A percentile compares a stretch with the other conserved stretches of the same genome.
Evolutionary conservation across 148 eudicot species (phyloP).

Genomic region (Rhododendron simsii): DNA sequence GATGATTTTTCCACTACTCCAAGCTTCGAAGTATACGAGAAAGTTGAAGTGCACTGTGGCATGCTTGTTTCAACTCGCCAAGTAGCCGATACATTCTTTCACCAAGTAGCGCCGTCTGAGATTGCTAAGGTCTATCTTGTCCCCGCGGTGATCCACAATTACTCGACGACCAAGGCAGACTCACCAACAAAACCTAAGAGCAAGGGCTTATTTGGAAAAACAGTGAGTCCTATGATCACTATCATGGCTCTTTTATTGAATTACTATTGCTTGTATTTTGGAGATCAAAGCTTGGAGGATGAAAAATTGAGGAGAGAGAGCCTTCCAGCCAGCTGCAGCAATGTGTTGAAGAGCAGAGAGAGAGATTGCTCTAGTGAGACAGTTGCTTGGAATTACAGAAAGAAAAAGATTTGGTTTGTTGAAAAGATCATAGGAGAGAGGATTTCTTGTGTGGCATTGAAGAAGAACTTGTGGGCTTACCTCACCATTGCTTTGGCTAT

Average conservation of each 20-base stretch:
- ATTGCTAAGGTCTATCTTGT: constrained; percentile 57
- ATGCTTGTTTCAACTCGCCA: constrained; percentile 61
- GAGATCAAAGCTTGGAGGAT: not conserved
- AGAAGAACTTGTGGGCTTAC: constrained; percentile 44
- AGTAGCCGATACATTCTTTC: constrained; percentile 59
- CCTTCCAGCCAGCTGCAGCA: not conserved
- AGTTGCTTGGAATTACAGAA: not conserved
- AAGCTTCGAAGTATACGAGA: constrained; percentile 51
- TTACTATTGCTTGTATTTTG: not conserved
- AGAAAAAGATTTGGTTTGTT: not conserved
- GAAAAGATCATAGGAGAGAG: constrained; percentile 16
- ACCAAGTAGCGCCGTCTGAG: constrained; percentile 60
- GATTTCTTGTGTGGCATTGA: constrained; percentile 25
- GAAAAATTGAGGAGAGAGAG: not conserved
- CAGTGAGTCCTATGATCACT: not conserved
- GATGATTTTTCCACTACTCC: constrained; percentile 55
- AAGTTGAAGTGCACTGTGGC: constrained; percentile 54
- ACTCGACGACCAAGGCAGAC: not conserved
- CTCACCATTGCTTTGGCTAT: constrained; percentile 45
- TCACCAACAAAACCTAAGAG: not conserved
- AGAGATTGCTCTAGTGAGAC: not conserved
- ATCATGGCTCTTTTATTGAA: not conserved
- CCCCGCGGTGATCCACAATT: constrained; percentile 6
- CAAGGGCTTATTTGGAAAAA: not conserved
- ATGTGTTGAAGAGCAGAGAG: not conserved